Evolutionary conservation across 225 moss, liverwort and hornwort species (phyloP), one percentile per base, ranked within the genome.

Genomic region (Asterella californica): DNA sequence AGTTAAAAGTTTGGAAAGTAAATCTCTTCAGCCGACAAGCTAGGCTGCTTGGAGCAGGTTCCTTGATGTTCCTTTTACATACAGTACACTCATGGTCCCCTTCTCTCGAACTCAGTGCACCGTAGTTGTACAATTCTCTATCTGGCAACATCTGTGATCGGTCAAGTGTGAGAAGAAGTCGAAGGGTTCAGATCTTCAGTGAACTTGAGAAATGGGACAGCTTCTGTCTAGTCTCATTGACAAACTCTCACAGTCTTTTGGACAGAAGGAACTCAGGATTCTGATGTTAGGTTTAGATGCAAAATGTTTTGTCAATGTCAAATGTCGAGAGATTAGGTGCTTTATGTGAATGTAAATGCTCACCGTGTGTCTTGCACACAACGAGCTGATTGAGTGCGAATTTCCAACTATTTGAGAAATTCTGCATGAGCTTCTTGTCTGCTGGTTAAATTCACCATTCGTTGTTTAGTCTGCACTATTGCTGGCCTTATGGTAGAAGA

Each of bases 261-360:
- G 77, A 5, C 60, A 63, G 6, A 77, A 53, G 32, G 84, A 84
- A 32, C 77, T 80, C 27, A 69, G 84, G 53, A 81, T 84, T 25
- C 72, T 84, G 24, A 84, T 84, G 84, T 69, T 84, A 10, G 84
- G 84, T 15, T 32, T 84, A 50, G 84, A 84, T 50, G 84, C 77
- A 30, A n/a, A n/a, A n/a, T n/a, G n/a, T n/a, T n/a, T n/a, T n/a
- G n/a, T n/a, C n/a, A n/a, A n/a, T n/a, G n/a, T n/a, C n/a, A n/a
- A n/a, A n/a, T n/a, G n/a, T n/a, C n/a, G n/a, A n/a, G n/a, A n/a
- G n/a, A n/a, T n/a, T n/a, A n/a, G n/a, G n/a, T n/a, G n/a, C n/a
- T n/a, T n/a, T n/a, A n/a, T n/a, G n/a, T n/a, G n/a, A n/a, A n/a
- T n/a, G n/a, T n/a, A n/a, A n/a, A n/a, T n/a, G n/a, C n/a, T n/a